phyloP scores from a whole-genome alignment of 1,284 basidiomycete genomes.

The Ustilago esculenta region DNA sequence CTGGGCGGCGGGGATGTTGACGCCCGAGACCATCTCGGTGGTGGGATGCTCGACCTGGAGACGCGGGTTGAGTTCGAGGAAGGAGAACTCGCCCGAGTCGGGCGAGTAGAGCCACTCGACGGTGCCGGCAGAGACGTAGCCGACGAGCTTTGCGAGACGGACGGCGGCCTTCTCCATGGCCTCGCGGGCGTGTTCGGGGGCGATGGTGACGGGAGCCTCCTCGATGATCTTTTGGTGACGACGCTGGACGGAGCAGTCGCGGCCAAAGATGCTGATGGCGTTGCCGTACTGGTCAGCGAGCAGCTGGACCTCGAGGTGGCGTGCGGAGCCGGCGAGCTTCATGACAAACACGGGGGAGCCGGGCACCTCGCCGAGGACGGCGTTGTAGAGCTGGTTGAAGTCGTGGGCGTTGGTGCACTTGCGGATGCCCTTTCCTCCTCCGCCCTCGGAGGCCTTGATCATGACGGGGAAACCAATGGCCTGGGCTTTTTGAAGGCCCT shows the following conservation, averaged over 20 bases:
- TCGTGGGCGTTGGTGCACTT: constrained; percentile 72
- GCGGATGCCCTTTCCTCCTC: constrained; percentile 88
- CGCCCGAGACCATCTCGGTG: constrained; percentile 98
- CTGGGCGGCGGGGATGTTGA: constrained; percentile 97
- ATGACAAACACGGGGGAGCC: constrained; percentile 99
- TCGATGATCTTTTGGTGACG: constrained; percentile 99
- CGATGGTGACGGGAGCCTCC: constrained; percentile 98
- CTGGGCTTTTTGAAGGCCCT: constrained; percentile 84
- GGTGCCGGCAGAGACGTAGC: constrained; percentile 98
- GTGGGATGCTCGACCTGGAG: constrained; percentile 97
- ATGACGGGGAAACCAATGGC: constrained; percentile 96
- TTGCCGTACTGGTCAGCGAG: constrained; percentile 99
- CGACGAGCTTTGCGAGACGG: constrained; percentile 94
- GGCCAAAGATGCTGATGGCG: constrained; percentile 97
- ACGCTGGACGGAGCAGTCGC: constrained; percentile 98
- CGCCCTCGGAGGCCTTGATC: constrained; percentile 99
- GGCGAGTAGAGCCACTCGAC: constrained; percentile 98
- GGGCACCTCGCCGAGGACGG: constrained; percentile 91
- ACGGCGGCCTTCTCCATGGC: constrained; percentile 99
- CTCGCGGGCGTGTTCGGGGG: constrained; percentile 76
- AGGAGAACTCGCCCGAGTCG: constrained; percentile 91
- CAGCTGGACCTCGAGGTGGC: constrained; percentile 97
- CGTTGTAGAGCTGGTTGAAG: constrained; percentile 93
- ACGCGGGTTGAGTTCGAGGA: constrained; percentile 99
- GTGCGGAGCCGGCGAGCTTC: constrained; percentile 97